Percentiles rank a stretch among this genome's conserved stretches.
Conservation (phyloP, 768 basidiomycete genomes). For the Boletus tomentosulus region DNA sequence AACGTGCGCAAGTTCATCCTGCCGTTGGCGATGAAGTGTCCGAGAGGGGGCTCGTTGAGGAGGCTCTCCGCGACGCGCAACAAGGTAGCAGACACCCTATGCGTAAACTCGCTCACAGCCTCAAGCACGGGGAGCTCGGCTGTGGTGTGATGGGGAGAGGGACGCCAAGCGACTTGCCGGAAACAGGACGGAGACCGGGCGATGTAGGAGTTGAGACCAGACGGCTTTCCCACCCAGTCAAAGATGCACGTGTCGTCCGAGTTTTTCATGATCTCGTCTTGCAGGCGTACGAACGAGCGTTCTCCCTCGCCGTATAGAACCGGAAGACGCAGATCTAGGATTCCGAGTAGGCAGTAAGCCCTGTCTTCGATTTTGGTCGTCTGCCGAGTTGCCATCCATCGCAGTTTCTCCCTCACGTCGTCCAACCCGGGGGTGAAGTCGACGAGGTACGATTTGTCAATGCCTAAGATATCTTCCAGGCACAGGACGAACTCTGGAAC, state of each 20-base stretch:
- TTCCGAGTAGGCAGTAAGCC: constrained; percentile 29
- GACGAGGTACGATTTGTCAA: constrained; percentile 19
- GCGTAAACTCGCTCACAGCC: constrained; percentile 11
- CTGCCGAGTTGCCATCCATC: constrained; percentile 25
- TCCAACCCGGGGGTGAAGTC: constrained; percentile 24
- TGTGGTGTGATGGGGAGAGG: neutral
- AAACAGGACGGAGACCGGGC: constrained; percentile 24
- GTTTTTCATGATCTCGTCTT: constrained; percentile 28
- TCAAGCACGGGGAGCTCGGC: constrained; percentile 8
- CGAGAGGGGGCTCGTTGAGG: constrained; percentile 22
- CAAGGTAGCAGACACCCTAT: constrained; percentile 12
- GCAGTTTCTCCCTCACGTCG: constrained; percentile 23
- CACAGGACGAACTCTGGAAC: constrained; percentile 16
- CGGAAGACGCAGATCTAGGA: constrained; percentile 27
- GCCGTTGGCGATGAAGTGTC: constrained; percentile 29
- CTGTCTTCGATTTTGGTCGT: constrained; percentile 29
- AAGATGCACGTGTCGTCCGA: constrained; percentile 24
- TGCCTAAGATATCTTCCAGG: constrained; percentile 13
- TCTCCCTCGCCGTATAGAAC: constrained; percentile 25
- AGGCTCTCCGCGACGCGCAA: constrained; percentile 17
- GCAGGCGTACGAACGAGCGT: constrained; percentile 21
- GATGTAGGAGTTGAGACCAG: constrained; percentile 24
- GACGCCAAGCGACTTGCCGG: constrained; percentile 10
- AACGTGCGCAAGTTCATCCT: constrained; percentile 27
- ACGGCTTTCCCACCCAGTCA: constrained; percentile 26